Evolutionary conservation across 495 filamentous ascomycete species (phyloP), one percentile per base, ranked within the genome.

Genomic region (Durotheca rogersii): DNA sequence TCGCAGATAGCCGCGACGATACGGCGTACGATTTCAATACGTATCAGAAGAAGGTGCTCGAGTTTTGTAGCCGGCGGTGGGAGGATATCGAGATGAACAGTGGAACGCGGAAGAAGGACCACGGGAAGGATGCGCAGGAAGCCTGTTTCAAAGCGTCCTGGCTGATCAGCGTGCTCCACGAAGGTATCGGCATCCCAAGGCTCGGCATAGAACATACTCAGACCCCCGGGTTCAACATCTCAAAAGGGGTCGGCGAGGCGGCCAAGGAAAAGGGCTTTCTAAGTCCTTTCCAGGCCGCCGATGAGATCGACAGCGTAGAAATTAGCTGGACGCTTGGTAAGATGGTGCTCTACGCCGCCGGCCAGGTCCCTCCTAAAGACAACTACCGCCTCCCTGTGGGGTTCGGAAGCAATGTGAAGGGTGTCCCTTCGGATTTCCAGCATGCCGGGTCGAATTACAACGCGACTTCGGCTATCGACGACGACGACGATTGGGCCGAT

Each of bases 261-360:
- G 87, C 82, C 9, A 85, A 89, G 53, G 73, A 84, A 27, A 89
- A 88, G 64, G 90, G 89, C 2, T 95, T 87, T 58, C 66, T 93
- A 2, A 85, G 91, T 55, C 81, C 94, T 0, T 99, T 99, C 70
- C 87, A 95, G 66, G 83, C 93, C 1, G 88, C 96, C 17, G 83
- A 97, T 67, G 95, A 95, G 72, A 91, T 99, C 52, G 80, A 88
- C 53, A 86, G 81, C 30, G 86, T 88, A 10, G 93, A 99, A 71
- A 88, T 99, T n/a, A 94, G 88, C 71, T 99, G 93, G 93, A 97
- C 93, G 0, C 72, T 99, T 0, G 93, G 93, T 2, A 95, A 96
- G 68, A 96, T 97, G 76, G 84, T 97, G n/a, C 80, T 99, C 15
- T 99, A 97, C 58, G 93, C 92, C 0, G 83, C 93, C 5, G 90